Conservation (phyloP, 2,329 filamentous ascomycete species). For the Aspergillus caelatus region DNA sequence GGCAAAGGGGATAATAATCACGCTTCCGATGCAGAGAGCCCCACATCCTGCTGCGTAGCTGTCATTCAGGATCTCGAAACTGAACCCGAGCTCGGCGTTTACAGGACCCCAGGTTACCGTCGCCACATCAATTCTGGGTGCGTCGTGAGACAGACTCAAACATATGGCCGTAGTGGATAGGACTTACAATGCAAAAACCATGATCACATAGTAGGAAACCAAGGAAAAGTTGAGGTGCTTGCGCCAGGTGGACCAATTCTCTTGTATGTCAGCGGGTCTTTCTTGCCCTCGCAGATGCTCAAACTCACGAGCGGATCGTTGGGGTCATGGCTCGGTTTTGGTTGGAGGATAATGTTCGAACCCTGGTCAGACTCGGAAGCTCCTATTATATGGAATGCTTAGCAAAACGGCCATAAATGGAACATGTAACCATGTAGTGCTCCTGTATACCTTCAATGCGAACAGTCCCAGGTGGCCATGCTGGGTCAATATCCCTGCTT, state of each 20-base stretch:
- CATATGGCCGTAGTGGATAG: neutral
- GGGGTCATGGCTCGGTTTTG: neutral
- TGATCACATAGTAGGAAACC: neutral
- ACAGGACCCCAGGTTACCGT: conserved; percentile 45
- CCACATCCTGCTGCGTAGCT: conserved; percentile 50
- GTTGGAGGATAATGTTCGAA: neutral
- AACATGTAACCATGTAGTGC: neutral
- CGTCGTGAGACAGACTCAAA: neutral
- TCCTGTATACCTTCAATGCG: neutral
- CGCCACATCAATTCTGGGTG: neutral
- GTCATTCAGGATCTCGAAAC: conserved; percentile 46
- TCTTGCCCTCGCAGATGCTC: neutral
- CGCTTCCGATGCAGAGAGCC: conserved; percentile 44
- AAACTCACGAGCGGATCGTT: neutral
- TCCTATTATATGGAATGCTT: neutral
- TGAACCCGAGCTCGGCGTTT: conserved; percentile 49
- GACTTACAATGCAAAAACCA: neutral
- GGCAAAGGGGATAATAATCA: conserved; percentile 51
- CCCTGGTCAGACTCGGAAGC: neutral
- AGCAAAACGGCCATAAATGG: neutral
- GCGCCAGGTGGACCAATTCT: neutral
- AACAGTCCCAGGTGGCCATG: neutral
- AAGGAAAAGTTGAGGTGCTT: neutral
- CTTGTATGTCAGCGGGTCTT: neutral
- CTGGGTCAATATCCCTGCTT: neutral